Conservation (phyloP, 1,284 basidiomycete species). For the Heterobasidion occidentale region DNA sequence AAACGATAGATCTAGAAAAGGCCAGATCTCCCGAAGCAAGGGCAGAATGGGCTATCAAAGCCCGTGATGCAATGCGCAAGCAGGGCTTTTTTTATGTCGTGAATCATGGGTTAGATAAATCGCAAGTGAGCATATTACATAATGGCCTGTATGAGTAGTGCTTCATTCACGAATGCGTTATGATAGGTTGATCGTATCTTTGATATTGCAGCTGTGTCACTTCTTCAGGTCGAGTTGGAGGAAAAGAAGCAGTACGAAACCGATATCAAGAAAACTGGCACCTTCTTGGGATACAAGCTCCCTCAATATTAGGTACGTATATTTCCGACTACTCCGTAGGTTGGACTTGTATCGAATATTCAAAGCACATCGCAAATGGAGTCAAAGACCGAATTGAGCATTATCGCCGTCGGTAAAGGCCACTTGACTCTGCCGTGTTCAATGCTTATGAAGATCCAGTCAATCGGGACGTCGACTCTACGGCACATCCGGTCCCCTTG, state of each 20-base stretch:
- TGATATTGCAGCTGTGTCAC: slow-evolving; percentile 56
- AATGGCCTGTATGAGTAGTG: slow-evolving; percentile 23
- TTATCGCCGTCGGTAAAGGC: slow-evolving; percentile 38
- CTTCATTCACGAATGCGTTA: neutral
- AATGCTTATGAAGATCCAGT: slow-evolving; percentile 7
- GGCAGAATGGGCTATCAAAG: slow-evolving; percentile 34
- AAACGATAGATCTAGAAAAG: slow-evolving; percentile 54
- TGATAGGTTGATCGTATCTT: slow-evolving; percentile 40
- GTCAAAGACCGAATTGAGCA: slow-evolving; percentile 51
- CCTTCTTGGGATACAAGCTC: slow-evolving; percentile 54
- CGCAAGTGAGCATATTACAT: slow-evolving; percentile 4
- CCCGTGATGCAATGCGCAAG: slow-evolving; percentile 49
- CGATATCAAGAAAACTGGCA: slow-evolving; percentile 40
- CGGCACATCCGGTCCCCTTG: slow-evolving; percentile 26
- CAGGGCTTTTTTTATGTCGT: slow-evolving; percentile 59
- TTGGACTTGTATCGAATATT: slow-evolving; percentile 2
- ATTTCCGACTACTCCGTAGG: neutral
- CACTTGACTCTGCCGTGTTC: neutral
- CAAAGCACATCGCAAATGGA: slow-evolving; percentile 46
- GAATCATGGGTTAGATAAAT: slow-evolving; percentile 45
- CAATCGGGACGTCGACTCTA: slow-evolving; percentile 16
- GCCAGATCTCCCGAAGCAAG: slow-evolving; percentile 38
- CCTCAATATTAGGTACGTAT: slow-evolving; percentile 43
- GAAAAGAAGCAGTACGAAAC: slow-evolving; percentile 49
- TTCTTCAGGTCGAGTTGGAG: slow-evolving; percentile 39